Conservation (phyloP, 2,329 filamentous ascomycete genomes). For the Dactylonectria estremocensis region DNA sequence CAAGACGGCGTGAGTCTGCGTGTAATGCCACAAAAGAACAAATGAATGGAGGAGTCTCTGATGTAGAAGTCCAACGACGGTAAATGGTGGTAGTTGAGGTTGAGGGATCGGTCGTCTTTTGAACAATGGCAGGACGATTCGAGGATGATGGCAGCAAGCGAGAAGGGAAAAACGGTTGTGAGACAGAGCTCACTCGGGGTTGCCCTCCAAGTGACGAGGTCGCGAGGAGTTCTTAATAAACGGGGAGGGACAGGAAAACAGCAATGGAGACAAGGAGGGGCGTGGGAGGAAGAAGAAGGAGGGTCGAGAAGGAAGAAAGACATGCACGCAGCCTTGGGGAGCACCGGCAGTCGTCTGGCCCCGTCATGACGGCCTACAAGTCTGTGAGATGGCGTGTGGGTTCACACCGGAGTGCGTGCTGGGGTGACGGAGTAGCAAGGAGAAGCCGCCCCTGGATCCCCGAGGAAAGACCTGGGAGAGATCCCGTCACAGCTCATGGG, state of each 20-base stretch:
- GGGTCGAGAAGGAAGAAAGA: constrained; percentile 54
- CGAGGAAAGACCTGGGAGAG: constrained; percentile 39
- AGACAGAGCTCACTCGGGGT: constrained; percentile 52
- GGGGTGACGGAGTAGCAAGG: constrained; percentile 47
- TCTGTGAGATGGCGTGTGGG: constrained; percentile 51
- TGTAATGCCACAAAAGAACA: constrained; percentile 32
- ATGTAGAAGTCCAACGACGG: constrained; percentile 26
- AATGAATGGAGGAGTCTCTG: constrained; percentile 42
- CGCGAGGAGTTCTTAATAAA: constrained; percentile 52
- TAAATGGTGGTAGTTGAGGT: constrained; percentile 28
- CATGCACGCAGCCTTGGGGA: constrained; percentile 45
- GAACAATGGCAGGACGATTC: constrained; percentile 41
- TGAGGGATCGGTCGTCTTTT: constrained; percentile 49
- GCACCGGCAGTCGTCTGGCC: constrained; percentile 47
- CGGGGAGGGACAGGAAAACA: constrained; percentile 47
- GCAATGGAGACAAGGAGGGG: constrained; percentile 48
- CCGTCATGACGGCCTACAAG: constrained; percentile 49
- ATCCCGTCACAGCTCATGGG: constrained; percentile 27
- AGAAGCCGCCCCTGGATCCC: constrained; percentile 42
- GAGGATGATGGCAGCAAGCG: constrained; percentile 47
- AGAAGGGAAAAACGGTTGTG: constrained; percentile 51
- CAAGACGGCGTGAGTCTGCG: constrained; percentile 26
- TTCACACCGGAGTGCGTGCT: constrained; percentile 47
- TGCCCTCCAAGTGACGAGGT: constrained; percentile 54
- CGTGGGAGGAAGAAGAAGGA: constrained; percentile 47